Conservation (phyloP, 2,329 filamentous ascomycete species). For the Daldinia sp. region DNA sequence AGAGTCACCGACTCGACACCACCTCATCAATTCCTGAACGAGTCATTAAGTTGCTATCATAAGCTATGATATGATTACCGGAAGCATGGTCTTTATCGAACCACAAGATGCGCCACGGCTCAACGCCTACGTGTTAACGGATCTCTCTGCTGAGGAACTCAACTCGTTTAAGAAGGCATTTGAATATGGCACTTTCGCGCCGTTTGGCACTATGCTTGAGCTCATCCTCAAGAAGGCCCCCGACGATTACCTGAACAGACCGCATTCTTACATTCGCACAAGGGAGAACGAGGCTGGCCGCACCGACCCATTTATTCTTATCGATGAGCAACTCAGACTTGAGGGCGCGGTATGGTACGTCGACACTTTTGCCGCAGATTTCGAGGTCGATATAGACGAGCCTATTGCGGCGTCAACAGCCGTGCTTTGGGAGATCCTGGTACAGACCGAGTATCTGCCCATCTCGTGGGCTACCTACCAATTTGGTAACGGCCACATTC, state of each 20-base stretch:
- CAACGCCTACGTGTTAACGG: conserved; percentile 31
- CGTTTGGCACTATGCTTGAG: conserved; percentile 41
- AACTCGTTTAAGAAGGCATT: conserved; percentile 40
- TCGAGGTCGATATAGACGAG: conserved; percentile 32
- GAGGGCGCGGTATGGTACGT: conserved; percentile 44
- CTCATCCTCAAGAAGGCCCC: conserved; percentile 43
- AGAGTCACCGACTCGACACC: not conserved
- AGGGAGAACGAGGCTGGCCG: conserved; percentile 42
- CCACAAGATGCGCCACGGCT: conserved; percentile 11
- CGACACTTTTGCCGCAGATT: conserved; percentile 33
- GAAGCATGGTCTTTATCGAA: conserved; percentile 28
- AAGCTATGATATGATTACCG: not conserved
- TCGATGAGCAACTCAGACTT: conserved; percentile 34
- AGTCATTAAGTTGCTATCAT: not conserved
- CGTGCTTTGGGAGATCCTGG: conserved; percentile 44
- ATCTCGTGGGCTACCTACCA: conserved; percentile 43
- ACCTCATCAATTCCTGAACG: not conserved
- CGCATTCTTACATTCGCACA: conserved; percentile 42
- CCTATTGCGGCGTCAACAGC: conserved; percentile 25
- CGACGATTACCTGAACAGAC: conserved; percentile 35
- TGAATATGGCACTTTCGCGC: conserved; percentile 40
- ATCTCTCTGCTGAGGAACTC: conserved; percentile 30
- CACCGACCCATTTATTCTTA: conserved; percentile 36
- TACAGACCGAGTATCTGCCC: conserved; percentile 41
- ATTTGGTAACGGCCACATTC: conserved; percentile 41